Evolutionary conservation across 2,329 filamentous ascomycete species (phyloP).

Genomic region (Eutypa lata): DNA sequence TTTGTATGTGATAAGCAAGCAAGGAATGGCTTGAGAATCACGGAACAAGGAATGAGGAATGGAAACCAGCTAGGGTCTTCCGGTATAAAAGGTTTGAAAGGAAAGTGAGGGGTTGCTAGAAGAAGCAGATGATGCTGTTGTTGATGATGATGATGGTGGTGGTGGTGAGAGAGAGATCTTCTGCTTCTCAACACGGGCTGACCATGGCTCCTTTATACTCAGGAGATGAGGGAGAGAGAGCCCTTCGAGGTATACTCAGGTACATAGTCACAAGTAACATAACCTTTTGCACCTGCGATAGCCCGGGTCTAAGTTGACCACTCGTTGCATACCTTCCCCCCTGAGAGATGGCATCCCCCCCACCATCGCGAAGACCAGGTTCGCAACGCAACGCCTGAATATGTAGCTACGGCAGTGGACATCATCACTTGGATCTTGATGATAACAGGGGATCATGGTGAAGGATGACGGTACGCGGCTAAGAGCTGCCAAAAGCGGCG

Average conservation of each 20-base stretch:
- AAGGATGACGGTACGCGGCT: neutral
- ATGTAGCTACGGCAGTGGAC: neutral
- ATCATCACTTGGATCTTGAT: neutral
- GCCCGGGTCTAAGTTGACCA: neutral
- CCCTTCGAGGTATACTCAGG: neutral
- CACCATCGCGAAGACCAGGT: neutral
- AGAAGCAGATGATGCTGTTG: neutral
- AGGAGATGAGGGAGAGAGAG: neutral
- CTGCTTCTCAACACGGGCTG: neutral
- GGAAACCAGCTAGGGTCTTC: constrained; percentile 1
- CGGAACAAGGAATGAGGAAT: neutral
- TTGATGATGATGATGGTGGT: neutral
- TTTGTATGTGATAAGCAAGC: neutral
- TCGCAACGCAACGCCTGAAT: neutral
- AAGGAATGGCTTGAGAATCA: neutral
- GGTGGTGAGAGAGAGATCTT: neutral
- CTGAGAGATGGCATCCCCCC: neutral
- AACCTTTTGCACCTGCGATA: neutral
- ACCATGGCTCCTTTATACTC: neutral
- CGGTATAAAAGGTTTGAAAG: neutral
- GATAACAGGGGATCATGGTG: neutral
- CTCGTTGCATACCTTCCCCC: neutral
- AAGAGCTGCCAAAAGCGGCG: neutral
- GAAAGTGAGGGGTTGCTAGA: neutral
- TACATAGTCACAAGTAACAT: neutral